These are phyloP conservation scores for Nakazawaea ambrosiae DNA, from an alignment of 805 yeast genomes.

Conservation along the genomic window DNA sequence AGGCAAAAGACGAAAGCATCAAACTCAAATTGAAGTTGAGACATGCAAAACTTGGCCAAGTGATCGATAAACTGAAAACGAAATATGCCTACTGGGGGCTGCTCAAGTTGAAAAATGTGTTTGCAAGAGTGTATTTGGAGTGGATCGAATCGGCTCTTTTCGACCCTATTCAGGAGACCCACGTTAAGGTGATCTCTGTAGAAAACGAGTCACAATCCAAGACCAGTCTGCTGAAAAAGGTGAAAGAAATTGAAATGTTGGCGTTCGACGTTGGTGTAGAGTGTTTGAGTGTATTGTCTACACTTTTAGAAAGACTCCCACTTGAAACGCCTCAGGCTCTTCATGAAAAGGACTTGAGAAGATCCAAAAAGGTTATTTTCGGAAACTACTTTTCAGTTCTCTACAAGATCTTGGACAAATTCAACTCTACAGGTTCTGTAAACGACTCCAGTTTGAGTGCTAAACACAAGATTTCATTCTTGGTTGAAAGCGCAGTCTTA, in stretches of 20 bases:
- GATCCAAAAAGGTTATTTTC: slow-evolving; percentile 54
- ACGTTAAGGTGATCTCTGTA: slow-evolving; percentile 13
- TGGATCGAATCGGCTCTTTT: slow-evolving; percentile 27
- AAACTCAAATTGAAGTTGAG: slow-evolving; percentile 29
- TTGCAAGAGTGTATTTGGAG: slow-evolving; percentile 24
- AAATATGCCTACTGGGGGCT: slow-evolving; percentile 6
- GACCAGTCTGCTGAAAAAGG: background rate
- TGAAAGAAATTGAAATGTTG: slow-evolving; percentile 37
- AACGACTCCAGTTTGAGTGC: slow-evolving; percentile 16
- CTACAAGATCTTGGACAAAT: slow-evolving; percentile 45
- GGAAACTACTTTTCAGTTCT: slow-evolving; percentile 61
- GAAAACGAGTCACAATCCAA: slow-evolving; percentile 11
- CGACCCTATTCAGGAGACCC: slow-evolving; percentile 22
- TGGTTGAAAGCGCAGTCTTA: slow-evolving; percentile 57
- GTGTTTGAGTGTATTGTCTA: slow-evolving; percentile 50
- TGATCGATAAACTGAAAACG: slow-evolving; percentile 24
- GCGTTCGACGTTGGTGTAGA: slow-evolving; percentile 59
- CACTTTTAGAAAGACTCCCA: slow-evolving; percentile 47
- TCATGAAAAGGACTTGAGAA: slow-evolving; percentile 43
- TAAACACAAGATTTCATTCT: slow-evolving; percentile 46
- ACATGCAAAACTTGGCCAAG: slow-evolving; percentile 28
- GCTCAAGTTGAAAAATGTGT: slow-evolving; percentile 15
- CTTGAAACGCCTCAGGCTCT: slow-evolving; percentile 53
- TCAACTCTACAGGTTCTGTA: slow-evolving; percentile 19
- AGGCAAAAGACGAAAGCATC: slow-evolving; percentile 23